Evolutionary conservation across 2,329 filamentous ascomycete species (phyloP), one percentile per base, ranked within the genome.

Genomic region (Colletotrichum coccodes): DNA sequence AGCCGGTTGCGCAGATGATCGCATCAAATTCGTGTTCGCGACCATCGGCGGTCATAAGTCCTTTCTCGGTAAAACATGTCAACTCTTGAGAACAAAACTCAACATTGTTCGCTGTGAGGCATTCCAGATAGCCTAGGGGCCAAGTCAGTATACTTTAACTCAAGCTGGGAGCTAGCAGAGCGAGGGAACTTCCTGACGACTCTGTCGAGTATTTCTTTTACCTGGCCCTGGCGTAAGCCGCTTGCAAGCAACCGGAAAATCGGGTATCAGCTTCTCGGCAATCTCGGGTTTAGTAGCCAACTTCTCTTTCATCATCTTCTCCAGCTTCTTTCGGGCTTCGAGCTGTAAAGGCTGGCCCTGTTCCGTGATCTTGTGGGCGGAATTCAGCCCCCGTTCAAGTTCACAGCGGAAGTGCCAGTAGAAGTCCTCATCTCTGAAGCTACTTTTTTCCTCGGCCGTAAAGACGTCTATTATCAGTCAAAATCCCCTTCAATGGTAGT

Each of bases 1-100:
- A 64, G 3, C 60, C 60, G 18, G 52, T 64, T 16, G 60, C 60
- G 28, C 60, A 64, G 21, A 64, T 57, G 12, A 64, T 40, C 6
- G 42, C 52, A n/a, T 64, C 50, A 14, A 64, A 54, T 7, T 44
- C 38, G 8, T 21, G 23, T 14, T 57, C 50, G 21, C 23, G 9
- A 4, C 42, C 52, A 23, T 64, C 28, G 6, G 18, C 53, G 32
- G 52, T 56, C 28, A 49, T 14, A 7, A 64, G 42, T 3, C 52
- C 52, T 14, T 28, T 47, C 30, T 36, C 28, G 1, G 52, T 57
- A n/a, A 64, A 58, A 6, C 14, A n/a, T 11, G 30, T n/a, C 14
- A 34, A 3, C 16, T 56, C 50, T 28, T 36, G 30, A 28, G 52
- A 14, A 28, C 52, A 30, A 40, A 57, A 44, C 11, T 57, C 50